Evolutionary conservation across 306 rosid genomes (phyloP), one percentile per base, ranked within the genome.

Genomic region (Castanea sativa): DNA sequence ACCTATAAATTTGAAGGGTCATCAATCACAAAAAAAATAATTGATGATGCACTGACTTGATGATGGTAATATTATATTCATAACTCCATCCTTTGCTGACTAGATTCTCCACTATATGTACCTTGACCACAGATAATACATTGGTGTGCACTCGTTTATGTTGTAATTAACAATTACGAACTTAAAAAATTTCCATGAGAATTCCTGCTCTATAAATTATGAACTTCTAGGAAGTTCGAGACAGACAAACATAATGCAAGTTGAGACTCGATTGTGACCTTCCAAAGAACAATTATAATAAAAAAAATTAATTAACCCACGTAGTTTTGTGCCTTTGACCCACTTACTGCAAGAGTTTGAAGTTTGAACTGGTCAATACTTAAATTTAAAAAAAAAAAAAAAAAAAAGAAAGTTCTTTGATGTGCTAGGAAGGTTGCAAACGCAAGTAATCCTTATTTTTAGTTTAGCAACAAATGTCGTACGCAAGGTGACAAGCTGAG

Each of bases 361-460:
- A 38, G 32, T 41, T 30, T 55, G 53, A 53, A 58, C 61, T 9
- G 53, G 33, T 75, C 83, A 43, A 67, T 74, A 57, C 21, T 74
- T 52, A 35, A 6, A 4, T n/a, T n/a, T n/a, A 38, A 4, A 6
- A 63, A 5, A 30, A 74, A 58, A 0, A 5, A 74, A 58, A 0
- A 1, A 1, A 7, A 38, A 38, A 7, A 7, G 2, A 41, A 8
- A 2, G 12, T 41, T 27, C 7, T 23, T 74, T 69, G 67, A 25
- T 77, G 69, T 53, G 75, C 58, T 55, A 55, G 58, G 75, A 76
- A 63, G 74, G 55, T 41, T 56, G 74, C 85, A 49, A 70, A 71
- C 53, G 70, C 82, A 32, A 33, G 25, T 21, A 71, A 83, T 76
- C 71, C 79, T 57, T 51, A 55, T 74, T 78, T 83, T 74, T 41